Evolutionary conservation across 176 grass and related monocot species (phyloP).

Genomic region (Carex littledalei): DNA sequence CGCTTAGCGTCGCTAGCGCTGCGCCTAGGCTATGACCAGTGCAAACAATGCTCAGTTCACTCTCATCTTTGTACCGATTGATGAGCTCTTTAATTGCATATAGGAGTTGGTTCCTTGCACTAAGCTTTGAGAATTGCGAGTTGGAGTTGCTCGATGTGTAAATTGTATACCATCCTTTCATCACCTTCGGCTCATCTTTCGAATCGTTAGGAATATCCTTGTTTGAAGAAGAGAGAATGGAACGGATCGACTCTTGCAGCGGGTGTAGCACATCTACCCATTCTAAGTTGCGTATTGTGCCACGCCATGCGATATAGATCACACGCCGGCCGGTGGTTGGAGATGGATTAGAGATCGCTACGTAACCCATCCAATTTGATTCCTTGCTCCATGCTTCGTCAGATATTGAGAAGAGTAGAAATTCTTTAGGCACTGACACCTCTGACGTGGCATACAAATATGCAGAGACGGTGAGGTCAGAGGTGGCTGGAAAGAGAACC

Average conservation of each 20-base stretch:
- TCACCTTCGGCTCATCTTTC: slow-evolving; percentile 32
- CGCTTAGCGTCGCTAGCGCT: slow-evolving; percentile 55
- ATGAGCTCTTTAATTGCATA: slow-evolving; percentile 50
- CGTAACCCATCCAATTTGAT: slow-evolving; percentile 91
- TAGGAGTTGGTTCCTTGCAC: slow-evolving; percentile 64
- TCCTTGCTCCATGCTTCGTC: slow-evolving; percentile 85
- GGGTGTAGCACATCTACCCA: slow-evolving; percentile 69
- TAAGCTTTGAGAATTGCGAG: slow-evolving; percentile 50
- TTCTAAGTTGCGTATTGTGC: slow-evolving; percentile 76
- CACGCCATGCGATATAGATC: slow-evolving; percentile 69
- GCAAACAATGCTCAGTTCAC: slow-evolving; percentile 63
- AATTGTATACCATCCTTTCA: slow-evolving; percentile 81
- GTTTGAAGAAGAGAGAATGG: slow-evolving; percentile 38
- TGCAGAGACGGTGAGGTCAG: slow-evolving; percentile 36
- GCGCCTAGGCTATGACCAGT: slow-evolving; percentile 81
- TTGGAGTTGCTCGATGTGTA: slow-evolving; percentile 61
- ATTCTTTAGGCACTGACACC: slow-evolving; percentile 31
- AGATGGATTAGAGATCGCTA: slow-evolving; percentile 49
- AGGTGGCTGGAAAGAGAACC: slow-evolving; percentile 42
- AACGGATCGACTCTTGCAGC: slow-evolving; percentile 40
- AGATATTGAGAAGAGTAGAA: slow-evolving; percentile 56
- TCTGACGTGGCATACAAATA: slow-evolving; percentile 72
- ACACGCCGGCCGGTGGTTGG: slow-evolving; percentile 53
- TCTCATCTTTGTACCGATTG: slow-evolving; percentile 39
- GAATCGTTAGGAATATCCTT: not conserved